These are phyloP conservation scores for Hawksworthiomyces lignivorus DNA, from an alignment of 2,329 filamentous ascomycete genomes.

Conservation along the genomic window DNA sequence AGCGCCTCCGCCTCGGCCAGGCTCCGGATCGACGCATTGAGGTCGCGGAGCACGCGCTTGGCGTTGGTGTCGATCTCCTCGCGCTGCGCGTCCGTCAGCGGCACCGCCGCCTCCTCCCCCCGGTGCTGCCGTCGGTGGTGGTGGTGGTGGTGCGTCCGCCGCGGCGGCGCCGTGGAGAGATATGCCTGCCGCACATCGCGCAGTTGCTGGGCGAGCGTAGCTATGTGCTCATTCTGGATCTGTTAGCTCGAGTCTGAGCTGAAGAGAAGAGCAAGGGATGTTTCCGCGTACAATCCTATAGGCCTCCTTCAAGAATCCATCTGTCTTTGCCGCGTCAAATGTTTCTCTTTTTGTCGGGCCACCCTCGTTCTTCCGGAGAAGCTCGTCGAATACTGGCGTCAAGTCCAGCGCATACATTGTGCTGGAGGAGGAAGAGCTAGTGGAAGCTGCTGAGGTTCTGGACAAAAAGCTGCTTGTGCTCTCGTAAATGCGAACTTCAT, in stretches of 20 bases:
- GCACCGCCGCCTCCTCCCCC: conserved; percentile 34
- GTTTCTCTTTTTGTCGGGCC: conserved; percentile 16
- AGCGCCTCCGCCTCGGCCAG: conserved; percentile 77
- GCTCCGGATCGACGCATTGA: conserved; percentile 72
- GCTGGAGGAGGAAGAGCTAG: too few species aligned
- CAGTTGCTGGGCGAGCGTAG: conserved; percentile 71
- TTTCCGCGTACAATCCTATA: conserved; percentile 67
- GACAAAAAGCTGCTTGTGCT: too few species aligned
- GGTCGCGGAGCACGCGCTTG: conserved; percentile 74
- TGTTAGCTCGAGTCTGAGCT: background rate
- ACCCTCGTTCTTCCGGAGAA: conserved; percentile 40
- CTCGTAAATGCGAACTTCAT: too few species aligned
- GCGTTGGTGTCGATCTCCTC: conserved; percentile 83
- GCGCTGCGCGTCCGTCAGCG: conserved; percentile 72
- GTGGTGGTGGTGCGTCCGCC: conserved; percentile 43
- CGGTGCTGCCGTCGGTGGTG: conserved; percentile 35
- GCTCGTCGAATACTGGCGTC: conserved; percentile 60
- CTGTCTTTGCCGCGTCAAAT: conserved; percentile 49
- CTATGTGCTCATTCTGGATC: conserved; percentile 71
- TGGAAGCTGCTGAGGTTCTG: too few species aligned
- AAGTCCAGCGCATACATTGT: conserved; percentile 43
- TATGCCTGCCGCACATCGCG: conserved; percentile 81
- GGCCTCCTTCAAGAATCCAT: conserved; percentile 89
- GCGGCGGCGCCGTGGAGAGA: conserved; percentile 69
- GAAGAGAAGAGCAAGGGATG: conserved; percentile 4